These are phyloP conservation scores for Zygosaccharomyces kombuchaensis DNA, from an alignment of 805 yeast species.

Conservation along the genomic window DNA sequence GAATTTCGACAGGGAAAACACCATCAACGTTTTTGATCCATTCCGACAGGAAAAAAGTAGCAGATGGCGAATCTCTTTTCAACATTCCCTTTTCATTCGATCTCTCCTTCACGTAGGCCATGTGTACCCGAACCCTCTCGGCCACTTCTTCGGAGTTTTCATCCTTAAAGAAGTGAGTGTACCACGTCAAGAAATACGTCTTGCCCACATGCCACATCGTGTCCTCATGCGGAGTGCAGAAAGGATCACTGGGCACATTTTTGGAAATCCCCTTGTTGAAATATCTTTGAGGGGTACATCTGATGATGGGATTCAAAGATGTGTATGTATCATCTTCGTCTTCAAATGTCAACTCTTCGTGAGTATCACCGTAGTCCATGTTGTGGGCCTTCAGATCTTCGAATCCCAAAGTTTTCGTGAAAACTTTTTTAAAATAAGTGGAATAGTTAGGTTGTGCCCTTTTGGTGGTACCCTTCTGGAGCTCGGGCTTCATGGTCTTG, in stretches of 20 bases:
- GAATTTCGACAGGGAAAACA: constrained; percentile 54
- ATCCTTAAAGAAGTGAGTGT: constrained; percentile 51
- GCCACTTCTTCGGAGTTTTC: constrained; percentile 41
- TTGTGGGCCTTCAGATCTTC: constrained; percentile 70
- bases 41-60: constrained; percentile 62
- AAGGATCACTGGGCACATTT: constrained; percentile 61
- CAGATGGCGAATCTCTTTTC: constrained; percentile 37
- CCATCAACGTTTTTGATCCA: constrained; percentile 69
- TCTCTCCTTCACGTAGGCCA: constrained; percentile 58
- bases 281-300: constrained; percentile 82
- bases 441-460: constrained; percentile 67
- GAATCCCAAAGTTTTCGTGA: constrained; percentile 52
- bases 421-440: constrained; percentile 70
- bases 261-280: constrained; percentile 59
- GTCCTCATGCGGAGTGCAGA: constrained; percentile 74
- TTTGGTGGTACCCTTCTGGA: constrained; percentile 66
- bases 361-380: constrained; percentile 56
- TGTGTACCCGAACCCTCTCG: constrained; percentile 60
- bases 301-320: constrained; percentile 66
- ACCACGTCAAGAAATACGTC: constrained; percentile 81
- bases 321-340: constrained; percentile 75
- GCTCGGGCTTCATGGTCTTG: constrained; percentile 69
- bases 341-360: constrained; percentile 49
- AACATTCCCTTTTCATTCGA: constrained; percentile 53
- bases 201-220: constrained; percentile 51